Evolutionary conservation across 2,329 filamentous ascomycete genomes (phyloP).

Genomic region (Aspergillus hortae): DNA sequence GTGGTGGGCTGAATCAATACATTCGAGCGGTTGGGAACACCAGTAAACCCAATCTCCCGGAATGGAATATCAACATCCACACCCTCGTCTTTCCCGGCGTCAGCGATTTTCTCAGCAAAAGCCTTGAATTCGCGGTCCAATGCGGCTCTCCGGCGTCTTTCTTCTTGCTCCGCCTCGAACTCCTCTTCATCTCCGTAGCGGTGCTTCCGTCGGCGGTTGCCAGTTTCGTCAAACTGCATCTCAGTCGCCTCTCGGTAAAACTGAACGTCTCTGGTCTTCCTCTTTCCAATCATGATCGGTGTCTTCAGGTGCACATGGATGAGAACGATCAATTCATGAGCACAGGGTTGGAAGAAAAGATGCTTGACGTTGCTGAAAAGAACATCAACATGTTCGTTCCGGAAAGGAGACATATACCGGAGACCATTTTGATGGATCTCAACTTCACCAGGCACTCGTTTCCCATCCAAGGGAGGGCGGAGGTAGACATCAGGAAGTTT

Average conservation of each 20-base stretch:
- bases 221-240: constrained; percentile 98
- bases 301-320: constrained; percentile 98
- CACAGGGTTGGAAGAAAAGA: constrained; percentile 96
- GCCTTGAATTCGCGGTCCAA: constrained; percentile 93
- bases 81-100: constrained; percentile 85
- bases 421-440: constrained; percentile 99
- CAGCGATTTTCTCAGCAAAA: constrained; percentile 96
- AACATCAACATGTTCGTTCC: constrained; percentile 83
- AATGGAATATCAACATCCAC: constrained; percentile 96
- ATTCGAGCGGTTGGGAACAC: constrained; percentile 92
- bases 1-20: constrained; percentile 95
- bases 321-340: constrained; percentile 93
- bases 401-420: constrained; percentile 79
- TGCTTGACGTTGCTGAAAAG: constrained; percentile 98
- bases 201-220: constrained; percentile 96
- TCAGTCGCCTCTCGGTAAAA: constrained; percentile 98
- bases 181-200: constrained; percentile 97
- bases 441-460: constrained; percentile 90
- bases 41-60: constrained; percentile 92
- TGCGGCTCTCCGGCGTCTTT: constrained; percentile 83
- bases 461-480: constrained; percentile 90
- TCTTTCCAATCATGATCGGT: constrained; percentile 96
- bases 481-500: constrained; percentile 94
- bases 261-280: constrained; percentile 98
- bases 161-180: constrained; percentile 97